Evolutionary conservation across 2,329 filamentous ascomycete species (phyloP).

Genomic region (Ploettnerulaceae sp.): DNA sequence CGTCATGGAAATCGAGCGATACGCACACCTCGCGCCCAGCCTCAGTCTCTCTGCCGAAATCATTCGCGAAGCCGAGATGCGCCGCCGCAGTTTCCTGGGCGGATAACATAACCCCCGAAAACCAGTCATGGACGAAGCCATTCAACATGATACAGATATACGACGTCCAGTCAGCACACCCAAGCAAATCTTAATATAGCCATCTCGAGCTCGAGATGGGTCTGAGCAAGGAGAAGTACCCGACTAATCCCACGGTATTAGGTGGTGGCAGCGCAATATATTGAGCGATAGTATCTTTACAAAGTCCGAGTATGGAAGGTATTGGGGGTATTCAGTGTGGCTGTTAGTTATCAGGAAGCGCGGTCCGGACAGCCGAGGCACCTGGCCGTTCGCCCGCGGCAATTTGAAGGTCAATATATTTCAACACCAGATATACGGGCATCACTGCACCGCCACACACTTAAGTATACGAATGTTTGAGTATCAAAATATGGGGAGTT

Average conservation of each 20-base stretch:
- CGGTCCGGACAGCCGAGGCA: not conserved
- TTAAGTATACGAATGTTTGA: not conserved
- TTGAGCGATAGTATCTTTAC: not conserved
- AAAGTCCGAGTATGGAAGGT: not conserved
- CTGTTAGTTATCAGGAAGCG: slow-evolving; percentile 1
- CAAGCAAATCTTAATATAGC: not conserved
- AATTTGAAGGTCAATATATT: slow-evolving; percentile 3
- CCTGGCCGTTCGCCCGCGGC: not conserved
- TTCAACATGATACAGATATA: not conserved
- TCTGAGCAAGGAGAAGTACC: not conserved
- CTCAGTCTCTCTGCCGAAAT: slow-evolving; percentile 73
- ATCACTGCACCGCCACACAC: not conserved
- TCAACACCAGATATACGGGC: too few species aligned
- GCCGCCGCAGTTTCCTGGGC: slow-evolving; percentile 57
- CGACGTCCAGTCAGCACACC: not conserved
- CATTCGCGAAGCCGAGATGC: slow-evolving; percentile 70
- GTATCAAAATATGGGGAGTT: not conserved
- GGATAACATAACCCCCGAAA: slow-evolving; percentile 23
- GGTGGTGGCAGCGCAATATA: not conserved
- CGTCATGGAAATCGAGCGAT: slow-evolving; percentile 68
- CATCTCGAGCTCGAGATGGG: not conserved
- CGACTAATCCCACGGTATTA: not conserved
- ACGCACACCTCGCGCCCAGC: slow-evolving; percentile 71
- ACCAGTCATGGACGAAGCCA: not conserved
- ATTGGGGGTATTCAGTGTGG: not conserved